Evolutionary conservation across 306 rosid species (phyloP).

Genomic region (Vigna unguiculata): DNA sequence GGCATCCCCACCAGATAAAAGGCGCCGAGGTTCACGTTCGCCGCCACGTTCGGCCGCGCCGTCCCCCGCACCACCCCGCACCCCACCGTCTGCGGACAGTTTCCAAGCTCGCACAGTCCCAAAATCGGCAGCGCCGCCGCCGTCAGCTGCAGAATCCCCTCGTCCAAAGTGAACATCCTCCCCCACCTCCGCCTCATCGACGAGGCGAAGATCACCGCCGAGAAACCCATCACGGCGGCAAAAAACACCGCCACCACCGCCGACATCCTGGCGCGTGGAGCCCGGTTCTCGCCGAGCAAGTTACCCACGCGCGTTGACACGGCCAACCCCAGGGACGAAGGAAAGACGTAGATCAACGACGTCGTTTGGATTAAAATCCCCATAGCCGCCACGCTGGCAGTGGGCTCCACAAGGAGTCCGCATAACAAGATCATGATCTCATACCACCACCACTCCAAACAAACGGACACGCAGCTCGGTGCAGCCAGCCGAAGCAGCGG

Average conservation of each 20-base stretch:
- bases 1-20: constrained; percentile 94
- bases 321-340: constrained; percentile 77
- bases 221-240: constrained; percentile 63
- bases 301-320: constrained; percentile 93
- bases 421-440: constrained; percentile 93
- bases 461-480: constrained; percentile 93
- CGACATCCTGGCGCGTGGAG: constrained; percentile 55
- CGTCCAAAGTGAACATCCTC: constrained; percentile 66
- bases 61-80: constrained; percentile 91
- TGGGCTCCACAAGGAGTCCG: constrained; percentile 78
- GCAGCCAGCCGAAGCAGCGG: constrained; percentile 71
- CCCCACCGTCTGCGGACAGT: constrained; percentile 93
- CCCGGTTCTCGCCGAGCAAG: constrained; percentile 73
- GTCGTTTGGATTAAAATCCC: constrained; percentile 91
- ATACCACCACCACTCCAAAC: constrained; percentile 99
- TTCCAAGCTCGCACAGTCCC: constrained; percentile 92
- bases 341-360: constrained; percentile 85
- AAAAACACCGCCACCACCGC: constrained; percentile 64
- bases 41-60: constrained; percentile 87
- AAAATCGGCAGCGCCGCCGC: constrained; percentile 77
- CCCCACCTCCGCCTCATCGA: constrained; percentile 75
- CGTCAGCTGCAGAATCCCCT: constrained; percentile 66
- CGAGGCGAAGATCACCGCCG: constrained; percentile 64
- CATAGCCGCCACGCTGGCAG: constrained; percentile 86
- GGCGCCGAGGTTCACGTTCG: constrained; percentile 79